Evolutionary conservation across 495 filamentous ascomycete genomes (phyloP), one percentile per base, ranked within the genome.

Genomic region (Lindgomyces ingoldianus): DNA sequence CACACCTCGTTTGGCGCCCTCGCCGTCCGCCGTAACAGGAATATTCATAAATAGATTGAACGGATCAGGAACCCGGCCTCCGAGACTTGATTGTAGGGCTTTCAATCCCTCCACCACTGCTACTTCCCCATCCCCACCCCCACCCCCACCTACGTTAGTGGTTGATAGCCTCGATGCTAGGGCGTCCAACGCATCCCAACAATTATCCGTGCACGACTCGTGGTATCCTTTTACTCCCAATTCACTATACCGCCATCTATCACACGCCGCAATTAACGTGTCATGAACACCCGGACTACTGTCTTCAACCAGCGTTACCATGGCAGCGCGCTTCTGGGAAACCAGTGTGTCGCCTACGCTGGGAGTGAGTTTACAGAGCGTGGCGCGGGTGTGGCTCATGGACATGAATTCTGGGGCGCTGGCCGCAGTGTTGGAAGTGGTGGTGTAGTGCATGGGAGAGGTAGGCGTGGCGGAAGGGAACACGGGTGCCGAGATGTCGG

Each of bases 31-130:
- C 30, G 71, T 71, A 18, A 79, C 64, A 0, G 77, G 68, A 19
- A 80, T 77, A 60, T 81, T 80, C 79, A 81, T 81, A 61, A 80
- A 80, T 16, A 81, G 46, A 65, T 81, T 81, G 8, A 81, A 66
- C 1, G 78, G 79, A 54, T 75, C 73, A 1, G 78, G 79, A 16
- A 75, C 71, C 48, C 74, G 72, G 4, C 61, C 64, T 11, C 64
- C 65, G 4, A 68, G 42, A 25, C n/a, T 21, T 16, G 54, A 53
- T 55, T 67, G 63, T 36, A 67, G 24, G 3, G 30, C 62, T 16
- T 45, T 52, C 1, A 70, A 9, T 1, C 41, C 57, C 19, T 67
- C 63, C 1, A 36, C 33, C 16, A 49, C 39, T 11, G 14, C 47
- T 27, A 24, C 49, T n/a, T 48, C 56, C 42, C 18, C 10, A 11